Percentiles rank a stretch among this genome's conserved stretches.
These are phyloP conservation scores for Hyphodiscus hymeniophilus DNA, from an alignment of 495 filamentous ascomycete species.

Conservation along the genomic window DNA sequence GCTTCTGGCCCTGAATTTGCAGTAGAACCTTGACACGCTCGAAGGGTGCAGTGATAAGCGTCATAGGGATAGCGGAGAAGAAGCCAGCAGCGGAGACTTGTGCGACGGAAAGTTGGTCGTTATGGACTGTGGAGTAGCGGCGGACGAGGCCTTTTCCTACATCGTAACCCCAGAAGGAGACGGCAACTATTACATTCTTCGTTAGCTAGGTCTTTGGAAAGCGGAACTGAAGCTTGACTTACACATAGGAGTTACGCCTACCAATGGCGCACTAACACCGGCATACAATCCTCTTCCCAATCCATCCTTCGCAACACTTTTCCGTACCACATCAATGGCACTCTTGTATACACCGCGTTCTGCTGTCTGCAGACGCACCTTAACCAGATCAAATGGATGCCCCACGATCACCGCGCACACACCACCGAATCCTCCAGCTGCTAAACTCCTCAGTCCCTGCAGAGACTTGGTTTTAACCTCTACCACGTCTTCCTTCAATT, in stretches of 20 bases:
- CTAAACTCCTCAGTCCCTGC: conserved; percentile 61
- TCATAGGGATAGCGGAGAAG: conserved; percentile 98
- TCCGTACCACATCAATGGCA: conserved; percentile 86
- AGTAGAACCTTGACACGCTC: conserved; percentile 98
- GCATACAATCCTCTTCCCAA: conserved; percentile 81
- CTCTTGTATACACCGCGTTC: conserved; percentile 86
- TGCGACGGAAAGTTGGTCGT: conserved; percentile 63
- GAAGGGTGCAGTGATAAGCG: conserved; percentile 92
- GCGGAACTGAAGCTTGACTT: conserved; percentile 32
- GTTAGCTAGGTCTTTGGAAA: conserved; percentile 1
- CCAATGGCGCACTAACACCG: conserved; percentile 89
- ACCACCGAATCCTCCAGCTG: conserved; percentile 86
- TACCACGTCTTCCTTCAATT: conserved; percentile 41
- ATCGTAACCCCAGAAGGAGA: conserved; percentile 99
- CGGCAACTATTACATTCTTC: conserved; percentile 58
- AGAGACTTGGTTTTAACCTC: conserved; percentile 39
- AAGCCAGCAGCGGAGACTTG: conserved; percentile 91
- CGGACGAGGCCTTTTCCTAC: conserved; percentile 83
- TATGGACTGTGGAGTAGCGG: conserved; percentile 52
- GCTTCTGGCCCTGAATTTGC: conserved; percentile 92
- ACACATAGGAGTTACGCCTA: conserved; percentile 99
- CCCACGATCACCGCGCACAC: conserved; percentile 89
- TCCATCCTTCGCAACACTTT: conserved; percentile 81
- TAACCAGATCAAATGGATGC: conserved; percentile 96
- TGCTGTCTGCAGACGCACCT: conserved; percentile 93